These are phyloP conservation scores for Excoecaria cochinchinensis DNA, from an alignment of 345 rosid genomes.

Conservation along the genomic window DNA sequence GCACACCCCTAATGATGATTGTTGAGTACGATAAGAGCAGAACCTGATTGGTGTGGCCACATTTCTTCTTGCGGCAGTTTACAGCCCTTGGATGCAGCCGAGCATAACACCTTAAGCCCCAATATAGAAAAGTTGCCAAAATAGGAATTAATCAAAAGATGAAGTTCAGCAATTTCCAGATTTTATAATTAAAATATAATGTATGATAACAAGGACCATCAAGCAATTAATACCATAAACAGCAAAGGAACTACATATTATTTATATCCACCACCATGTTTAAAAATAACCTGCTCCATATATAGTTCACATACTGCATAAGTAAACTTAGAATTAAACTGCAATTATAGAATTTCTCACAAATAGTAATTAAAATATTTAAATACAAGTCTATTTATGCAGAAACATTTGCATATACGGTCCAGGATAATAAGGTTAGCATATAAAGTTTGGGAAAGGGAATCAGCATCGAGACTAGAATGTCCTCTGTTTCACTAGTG, in stretches of 20 bases:
- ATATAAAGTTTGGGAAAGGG: conserved; percentile 33
- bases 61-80: conserved; percentile 98
- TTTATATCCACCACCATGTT: too few relatives aligned
- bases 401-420: too few relatives aligned
- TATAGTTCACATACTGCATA: too few relatives aligned
- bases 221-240: background rate
- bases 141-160: background rate
- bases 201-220: background rate
- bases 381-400: too few relatives aligned
- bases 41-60: conserved; percentile 99
- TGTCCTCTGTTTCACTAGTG: too few relatives aligned
- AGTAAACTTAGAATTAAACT: too few relatives aligned
- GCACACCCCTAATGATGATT: too few relatives aligned
- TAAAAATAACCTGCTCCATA: too few relatives aligned
- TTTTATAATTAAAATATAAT: background rate
- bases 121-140: background rate
- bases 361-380: too few relatives aligned
- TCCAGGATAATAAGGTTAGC: conserved; percentile 25
- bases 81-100: conserved; percentile 96
- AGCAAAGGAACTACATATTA: background rate
- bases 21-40: background rate
- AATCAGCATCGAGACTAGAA: too few relatives aligned
- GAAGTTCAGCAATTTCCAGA: background rate
- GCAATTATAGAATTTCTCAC: too few relatives aligned
- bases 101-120: conserved; percentile 68